Conservation (phyloP, 176 grass and related monocot species). For the Phoenix roebelenii region DNA sequence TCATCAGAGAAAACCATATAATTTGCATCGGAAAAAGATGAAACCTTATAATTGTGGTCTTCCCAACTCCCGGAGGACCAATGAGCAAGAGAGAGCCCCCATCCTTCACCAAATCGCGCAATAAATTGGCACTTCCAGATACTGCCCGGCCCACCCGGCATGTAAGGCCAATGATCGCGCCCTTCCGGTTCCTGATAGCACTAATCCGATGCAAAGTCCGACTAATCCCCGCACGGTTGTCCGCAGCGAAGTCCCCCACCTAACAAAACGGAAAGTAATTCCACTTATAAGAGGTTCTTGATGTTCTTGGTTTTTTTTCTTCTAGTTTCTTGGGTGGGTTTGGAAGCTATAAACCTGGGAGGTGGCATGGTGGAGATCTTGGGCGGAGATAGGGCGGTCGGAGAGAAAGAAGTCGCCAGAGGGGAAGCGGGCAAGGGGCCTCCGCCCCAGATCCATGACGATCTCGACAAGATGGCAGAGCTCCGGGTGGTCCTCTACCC, state of each 20-base stretch:
- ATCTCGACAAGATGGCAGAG: constrained; percentile 68
- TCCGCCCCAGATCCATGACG: constrained; percentile 73
- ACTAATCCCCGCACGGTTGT: constrained; percentile 80
- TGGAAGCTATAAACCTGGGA: constrained; percentile 35
- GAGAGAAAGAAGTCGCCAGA: constrained; percentile 75
- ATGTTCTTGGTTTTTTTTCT: not conserved
- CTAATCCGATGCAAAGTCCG: constrained; percentile 66
- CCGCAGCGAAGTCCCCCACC: constrained; percentile 72
- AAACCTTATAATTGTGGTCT: constrained; percentile 84
- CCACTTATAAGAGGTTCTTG: not conserved
- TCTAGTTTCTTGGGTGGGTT: not conserved
- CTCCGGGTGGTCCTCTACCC: constrained; percentile 52
- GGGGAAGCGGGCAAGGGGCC: constrained; percentile 64
- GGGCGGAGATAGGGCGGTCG: constrained; percentile 33
- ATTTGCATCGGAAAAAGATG: not conserved
- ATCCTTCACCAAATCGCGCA: constrained; percentile 82
- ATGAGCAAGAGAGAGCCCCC: constrained; percentile 74
- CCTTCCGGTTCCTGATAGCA: constrained; percentile 71
- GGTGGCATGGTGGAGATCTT: constrained; percentile 56
- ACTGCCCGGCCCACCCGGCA: constrained; percentile 79
- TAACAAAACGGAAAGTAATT: constrained; percentile 13
- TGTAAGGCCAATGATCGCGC: constrained; percentile 63
- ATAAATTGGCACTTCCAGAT: constrained; percentile 61
- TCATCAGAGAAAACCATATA: too few relatives aligned
- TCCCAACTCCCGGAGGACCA: constrained; percentile 75